phyloP scores from a whole-genome alignment of 441 rosid species.

The Bruguiera hainesii region DNA sequence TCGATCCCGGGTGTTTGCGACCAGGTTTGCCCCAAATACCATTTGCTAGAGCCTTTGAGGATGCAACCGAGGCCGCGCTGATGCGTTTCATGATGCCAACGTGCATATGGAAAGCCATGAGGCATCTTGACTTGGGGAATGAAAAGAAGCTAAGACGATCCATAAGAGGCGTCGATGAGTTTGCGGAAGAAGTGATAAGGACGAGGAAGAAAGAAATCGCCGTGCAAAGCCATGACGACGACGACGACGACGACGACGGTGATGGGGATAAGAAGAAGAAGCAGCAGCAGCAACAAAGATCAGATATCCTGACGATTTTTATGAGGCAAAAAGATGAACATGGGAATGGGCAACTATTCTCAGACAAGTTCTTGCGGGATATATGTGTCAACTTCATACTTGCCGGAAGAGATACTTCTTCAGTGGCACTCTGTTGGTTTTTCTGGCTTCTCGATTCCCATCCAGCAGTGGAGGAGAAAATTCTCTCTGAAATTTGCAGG shows the following conservation, averaged over 20 bases:
- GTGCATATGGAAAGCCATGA: slow-evolving; percentile 74
- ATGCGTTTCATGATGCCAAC: slow-evolving; percentile 78
- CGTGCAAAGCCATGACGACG: slow-evolving; percentile 10
- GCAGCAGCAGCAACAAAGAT: slow-evolving; percentile 40
- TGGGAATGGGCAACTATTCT: slow-evolving; percentile 50
- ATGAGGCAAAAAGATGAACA: slow-evolving; percentile 55
- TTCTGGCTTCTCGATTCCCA: slow-evolving; percentile 77
- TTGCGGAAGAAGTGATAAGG: slow-evolving; percentile 67
- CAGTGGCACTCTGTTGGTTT: slow-evolving; percentile 92
- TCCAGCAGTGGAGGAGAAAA: slow-evolving; percentile 57
- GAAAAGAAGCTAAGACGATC: slow-evolving; percentile 70
- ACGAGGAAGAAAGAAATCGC: slow-evolving; percentile 75
- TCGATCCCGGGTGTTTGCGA: slow-evolving; percentile 79
- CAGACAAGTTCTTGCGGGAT: slow-evolving; percentile 79
- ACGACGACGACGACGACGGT: neutral
- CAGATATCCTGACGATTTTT: slow-evolving; percentile 73
- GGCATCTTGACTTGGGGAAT: slow-evolving; percentile 50
- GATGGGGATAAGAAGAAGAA: no score
- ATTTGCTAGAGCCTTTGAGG: slow-evolving; percentile 86
- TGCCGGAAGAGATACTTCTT: slow-evolving; percentile 95
- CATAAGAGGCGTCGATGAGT: slow-evolving; percentile 64
- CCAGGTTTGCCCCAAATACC: slow-evolving; percentile 66
- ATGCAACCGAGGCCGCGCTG: slow-evolving; percentile 74
- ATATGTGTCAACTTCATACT: slow-evolving; percentile 91
- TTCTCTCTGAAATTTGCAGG: slow-evolving; percentile 50